Evolutionary conservation across 2,329 filamentous ascomycete species (phyloP), one percentile per base, ranked within the genome.

Genomic region (Penicillium crustosum): DNA sequence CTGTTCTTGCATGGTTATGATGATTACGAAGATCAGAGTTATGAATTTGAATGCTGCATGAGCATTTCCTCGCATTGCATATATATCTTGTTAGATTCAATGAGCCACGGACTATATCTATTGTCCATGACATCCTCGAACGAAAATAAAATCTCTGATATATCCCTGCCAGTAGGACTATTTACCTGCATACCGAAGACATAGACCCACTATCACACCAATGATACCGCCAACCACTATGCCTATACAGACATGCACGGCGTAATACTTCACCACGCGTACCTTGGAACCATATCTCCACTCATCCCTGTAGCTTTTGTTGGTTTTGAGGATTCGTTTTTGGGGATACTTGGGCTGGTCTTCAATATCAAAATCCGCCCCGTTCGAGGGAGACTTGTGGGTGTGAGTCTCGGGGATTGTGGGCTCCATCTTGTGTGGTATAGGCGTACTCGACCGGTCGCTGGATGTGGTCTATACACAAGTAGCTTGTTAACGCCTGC

Each of bases 11-110:
- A 55, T 55, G 19, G 25, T 58, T 44, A 55, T 29, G 51, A 58
- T 38, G 19, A 23, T 44, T 44, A 48, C 31, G 51, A 58, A 17
- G 43, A 31, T 31, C 29, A n/a, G 49, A 55, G 29, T 45, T 39
- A 55, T 35, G 55, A 57, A 57, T 53, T 48, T 38, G 27, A 48
- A 43, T 41, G 35, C 12, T 31, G n/a, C 36, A 48, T 53, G 15
- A 29, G 23, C 23, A 23, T 47, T 25, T 36, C 17, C 19, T n/a
- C 6, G 17, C 17, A 23, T 31, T 39, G 13, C 12, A 39, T 31
- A n/a, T 10, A 47, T 38, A 25, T 23, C 10, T 23, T 35, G 19
- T 49, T 36, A 39, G 7, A 39, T 19, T 25, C 7, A 27, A 39
- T 27, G 17, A 21, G 6, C 17, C 17, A 19, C 15, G 10, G 7